Evolutionary conservation across 2,329 filamentous ascomycete species (phyloP), one percentile per base, ranked within the genome.

Genomic region (Cordyceps tenuipes): DNA sequence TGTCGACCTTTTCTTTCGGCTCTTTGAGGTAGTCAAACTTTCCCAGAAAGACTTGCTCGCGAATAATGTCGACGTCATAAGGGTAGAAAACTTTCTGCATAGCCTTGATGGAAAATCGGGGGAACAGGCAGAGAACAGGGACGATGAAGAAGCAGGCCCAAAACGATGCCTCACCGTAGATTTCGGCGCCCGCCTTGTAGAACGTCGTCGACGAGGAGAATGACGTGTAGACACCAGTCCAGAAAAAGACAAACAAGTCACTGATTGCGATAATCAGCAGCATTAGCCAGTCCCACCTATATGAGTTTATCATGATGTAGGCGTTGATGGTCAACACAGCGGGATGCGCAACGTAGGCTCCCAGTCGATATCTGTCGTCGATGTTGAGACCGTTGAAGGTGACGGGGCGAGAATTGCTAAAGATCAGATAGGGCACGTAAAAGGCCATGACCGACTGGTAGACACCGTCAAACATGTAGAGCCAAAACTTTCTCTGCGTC

Each of bases 271-370:
- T 88, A 63, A 97, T 87, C 62, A 96, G 77, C 23, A 92, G 75
- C 75, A 95, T 95, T 68, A 99, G 79, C 93, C 93, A 99, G 72
- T 99, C 94, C 94, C 94, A 99, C 62, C 93, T 85, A 73, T 96
- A 97, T 0, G 90, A 95, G 75, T 99, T 99, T 77, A 97, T 86
- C 64, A 99, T 79, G 66, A 99, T 90, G 77, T 97, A 99, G 62
- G 87, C 77, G 73, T 99, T 99, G 78, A 96, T 95, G 46, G 90
- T 87, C 66, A 96, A 77, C 61, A 99, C 87, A 7, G 90, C 86
- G 15, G 90, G 89, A 61, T 90, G 90, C 3, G 87, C 91, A 66
- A 97, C 85, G 72, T 94, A 95, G 57, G 90, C 83, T 68, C 94
- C 94, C 68, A 99, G 88, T 65, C 92, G 86, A 64, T 86, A 83